Conservation (phyloP, 768 basidiomycete genomes). For the Phlebiopsis gigantea region DNA sequence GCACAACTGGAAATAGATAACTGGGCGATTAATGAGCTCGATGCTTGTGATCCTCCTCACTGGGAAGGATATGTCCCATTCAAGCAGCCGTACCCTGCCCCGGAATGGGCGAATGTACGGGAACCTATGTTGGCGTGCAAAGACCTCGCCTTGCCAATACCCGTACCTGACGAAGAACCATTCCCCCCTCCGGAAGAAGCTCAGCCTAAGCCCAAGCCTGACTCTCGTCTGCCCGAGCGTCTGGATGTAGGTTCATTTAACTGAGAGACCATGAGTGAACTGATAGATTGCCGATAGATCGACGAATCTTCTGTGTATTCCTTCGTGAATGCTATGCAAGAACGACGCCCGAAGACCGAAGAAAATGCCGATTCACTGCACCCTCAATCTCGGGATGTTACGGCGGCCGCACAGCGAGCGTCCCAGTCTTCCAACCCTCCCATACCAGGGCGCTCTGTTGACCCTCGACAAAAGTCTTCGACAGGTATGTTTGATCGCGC, state of each 20-base stretch:
- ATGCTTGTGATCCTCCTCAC: slow-evolving; percentile 12
- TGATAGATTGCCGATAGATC: not conserved
- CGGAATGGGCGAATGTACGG: slow-evolving; percentile 2
- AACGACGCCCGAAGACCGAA: not conserved
- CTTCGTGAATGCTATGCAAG: not conserved
- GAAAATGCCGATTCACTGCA: not conserved
- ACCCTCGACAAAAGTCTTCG: not conserved
- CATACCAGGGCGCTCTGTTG: no score
- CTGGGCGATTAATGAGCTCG: slow-evolving; percentile 16
- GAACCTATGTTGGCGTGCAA: not conserved
- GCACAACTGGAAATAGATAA: slow-evolving; percentile 15
- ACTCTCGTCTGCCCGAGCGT: not conserved
- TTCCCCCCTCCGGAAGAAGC: not conserved
- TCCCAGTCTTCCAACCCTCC: no score
- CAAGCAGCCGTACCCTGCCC: slow-evolving; percentile 19
- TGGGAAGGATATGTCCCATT: slow-evolving; percentile 13
- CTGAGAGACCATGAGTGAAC: no score
- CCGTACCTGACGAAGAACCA: not conserved
- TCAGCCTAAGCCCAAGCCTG: not conserved
- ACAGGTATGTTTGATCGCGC: not conserved
- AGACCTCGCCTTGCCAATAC: slow-evolving; percentile 7
- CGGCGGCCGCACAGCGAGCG: not conserved
- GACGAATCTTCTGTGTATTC: not conserved
- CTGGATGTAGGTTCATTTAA: no score
- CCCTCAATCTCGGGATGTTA: not conserved